Conservation (phyloP, 2,329 filamentous ascomycete genomes). For the Calonectria multiphialidica region DNA sequence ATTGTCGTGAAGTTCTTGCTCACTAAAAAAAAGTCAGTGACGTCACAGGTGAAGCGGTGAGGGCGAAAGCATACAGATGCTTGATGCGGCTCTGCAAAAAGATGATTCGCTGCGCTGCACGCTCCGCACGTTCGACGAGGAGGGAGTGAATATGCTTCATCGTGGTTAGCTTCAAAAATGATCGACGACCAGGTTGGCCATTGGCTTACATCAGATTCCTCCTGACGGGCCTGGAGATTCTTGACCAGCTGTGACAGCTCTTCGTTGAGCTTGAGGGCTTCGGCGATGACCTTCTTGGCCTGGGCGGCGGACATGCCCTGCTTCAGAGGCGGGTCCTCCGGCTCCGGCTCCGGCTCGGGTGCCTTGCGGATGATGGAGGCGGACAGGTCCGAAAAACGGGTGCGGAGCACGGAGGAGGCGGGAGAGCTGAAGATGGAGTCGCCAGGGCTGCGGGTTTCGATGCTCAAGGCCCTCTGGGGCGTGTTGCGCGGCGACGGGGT, state of each 20-base stretch:
- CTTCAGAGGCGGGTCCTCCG: conserved; percentile 43
- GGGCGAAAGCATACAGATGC: conserved; percentile 62
- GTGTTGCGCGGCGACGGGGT: conserved; percentile 34
- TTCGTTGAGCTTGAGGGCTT: conserved; percentile 58
- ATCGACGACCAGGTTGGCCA: not conserved
- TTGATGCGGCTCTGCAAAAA: conserved; percentile 70
- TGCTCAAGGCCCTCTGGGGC: conserved; percentile 33
- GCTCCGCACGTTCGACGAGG: conserved; percentile 69
- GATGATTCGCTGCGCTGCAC: conserved; percentile 68
- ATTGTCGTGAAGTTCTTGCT: conserved; percentile 66
- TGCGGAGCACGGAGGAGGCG: conserved; percentile 51
- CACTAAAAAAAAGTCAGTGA: conserved; percentile 52
- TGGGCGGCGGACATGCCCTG: conserved; percentile 49
- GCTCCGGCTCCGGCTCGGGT: conserved; percentile 42
- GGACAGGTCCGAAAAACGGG: conserved; percentile 55
- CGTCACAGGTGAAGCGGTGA: not conserved
- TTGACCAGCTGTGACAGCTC: conserved; percentile 63
- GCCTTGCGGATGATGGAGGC: conserved; percentile 47
- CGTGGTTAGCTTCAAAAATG: conserved; percentile 42
- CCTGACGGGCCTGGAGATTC: conserved; percentile 66
- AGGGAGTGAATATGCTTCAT: conserved; percentile 71
- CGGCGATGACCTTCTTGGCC: conserved; percentile 52
- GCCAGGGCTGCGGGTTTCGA: conserved; percentile 43
- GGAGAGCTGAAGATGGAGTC: conserved; percentile 51
- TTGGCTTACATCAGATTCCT: conserved; percentile 68